Conservation (phyloP, 371 early-diverging fungal genomes). For the Mucor circinelloides region DNA sequence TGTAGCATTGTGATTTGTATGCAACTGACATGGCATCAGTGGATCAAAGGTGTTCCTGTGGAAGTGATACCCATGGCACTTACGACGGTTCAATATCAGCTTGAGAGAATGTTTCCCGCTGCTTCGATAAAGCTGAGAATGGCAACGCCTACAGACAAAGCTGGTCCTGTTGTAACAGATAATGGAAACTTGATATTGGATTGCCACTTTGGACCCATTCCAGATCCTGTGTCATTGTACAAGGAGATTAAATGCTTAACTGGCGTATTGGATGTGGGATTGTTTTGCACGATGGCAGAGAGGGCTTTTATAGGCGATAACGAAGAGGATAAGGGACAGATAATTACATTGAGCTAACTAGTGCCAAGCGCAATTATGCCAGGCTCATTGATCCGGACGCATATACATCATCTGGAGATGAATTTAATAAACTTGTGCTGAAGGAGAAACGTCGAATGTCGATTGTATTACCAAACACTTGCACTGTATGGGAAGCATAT, state of each 20-base stretch:
- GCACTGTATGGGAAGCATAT: too few relatives aligned
- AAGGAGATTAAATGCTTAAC: slow-evolving; percentile 70
- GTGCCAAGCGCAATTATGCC: too few relatives aligned
- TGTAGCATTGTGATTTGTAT: not conserved
- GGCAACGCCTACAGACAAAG: slow-evolving; percentile 76
- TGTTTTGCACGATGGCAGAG: slow-evolving; percentile 85
- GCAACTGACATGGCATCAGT: slow-evolving; percentile 40
- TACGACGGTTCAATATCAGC: slow-evolving; percentile 9
- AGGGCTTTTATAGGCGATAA: slow-evolving; percentile 79
- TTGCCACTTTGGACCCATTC: slow-evolving; percentile 77
- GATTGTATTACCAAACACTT: too few relatives aligned
- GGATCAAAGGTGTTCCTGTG: slow-evolving; percentile 85
- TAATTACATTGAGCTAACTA: not conserved
- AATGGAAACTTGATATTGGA: slow-evolving; percentile 91
- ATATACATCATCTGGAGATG: too few relatives aligned
- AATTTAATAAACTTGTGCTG: too few relatives aligned
- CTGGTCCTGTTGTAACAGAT: slow-evolving; percentile 94
- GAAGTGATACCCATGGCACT: slow-evolving; percentile 86
- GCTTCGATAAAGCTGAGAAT: slow-evolving; percentile 66
- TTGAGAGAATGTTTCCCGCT: slow-evolving; percentile 30
- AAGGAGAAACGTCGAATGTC: too few relatives aligned
- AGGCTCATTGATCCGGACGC: too few relatives aligned
- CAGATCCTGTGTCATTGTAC: slow-evolving; percentile 58
- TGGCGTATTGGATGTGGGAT: slow-evolving; percentile 91
- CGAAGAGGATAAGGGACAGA: not conserved